Evolutionary conservation across 805 yeast species (phyloP), one percentile per base, ranked within the genome.

Genomic region (Pichia rugopelliculosa): DNA sequence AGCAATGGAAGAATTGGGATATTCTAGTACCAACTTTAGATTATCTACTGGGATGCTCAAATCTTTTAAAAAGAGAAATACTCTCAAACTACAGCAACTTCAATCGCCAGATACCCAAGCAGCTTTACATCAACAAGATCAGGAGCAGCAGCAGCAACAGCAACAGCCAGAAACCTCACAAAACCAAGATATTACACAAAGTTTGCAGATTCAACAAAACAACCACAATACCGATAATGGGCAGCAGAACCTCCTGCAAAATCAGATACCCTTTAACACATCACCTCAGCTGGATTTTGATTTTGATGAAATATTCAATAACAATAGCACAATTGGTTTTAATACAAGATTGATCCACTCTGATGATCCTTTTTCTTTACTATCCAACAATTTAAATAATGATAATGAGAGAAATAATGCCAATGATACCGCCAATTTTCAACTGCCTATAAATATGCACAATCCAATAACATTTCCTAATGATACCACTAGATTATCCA

Each of bases 301-400:
- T 18, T 55, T 61, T 43, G 62, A 62, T 26, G 64, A 59, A 3
- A 60, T 65, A 3, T 62, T 65, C 43, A 59, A 47, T 42, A 56
- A 50, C 36, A 56, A 50, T 39, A 56, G 47, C 12, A 51, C 57
- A 17, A 47, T 67, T 36, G 71, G 71, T 10, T 67, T 67, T 51
- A 67, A 60, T 41, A 67, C 71, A 1, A 56, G 64, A 37, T 52
- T 67, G 34, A 66, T 67, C 38, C 71, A 67, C 38, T 61, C 69
- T 0, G 70, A 66, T 46, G 70, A 67, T 47, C 56, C 58, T 52
- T 43, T 46, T 56, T 30, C 53, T 55, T 26, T 49, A 52, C 23
- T 47, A 51, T 12, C 50, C 20, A 23, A 15, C 11, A 13, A 18
- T 33, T 15, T 17, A 39, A 30, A 6, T 30, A 30, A 30, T n/a